Conservation (phyloP, 2,329 filamentous ascomycete species). For the Alternaria dauci region DNA sequence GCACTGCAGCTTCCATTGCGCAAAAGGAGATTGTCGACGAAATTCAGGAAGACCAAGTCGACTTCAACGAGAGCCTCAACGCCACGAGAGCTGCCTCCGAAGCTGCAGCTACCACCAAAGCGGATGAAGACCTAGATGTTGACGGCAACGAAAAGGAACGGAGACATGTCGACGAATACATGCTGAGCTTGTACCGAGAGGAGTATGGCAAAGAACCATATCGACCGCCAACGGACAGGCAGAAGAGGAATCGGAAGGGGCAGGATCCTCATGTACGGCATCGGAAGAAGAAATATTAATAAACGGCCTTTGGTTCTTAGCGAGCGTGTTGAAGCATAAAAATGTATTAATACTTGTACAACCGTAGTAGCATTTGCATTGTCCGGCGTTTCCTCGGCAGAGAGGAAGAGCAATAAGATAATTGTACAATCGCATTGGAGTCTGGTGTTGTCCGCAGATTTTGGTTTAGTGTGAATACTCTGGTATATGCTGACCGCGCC, state of each 20-base stretch:
- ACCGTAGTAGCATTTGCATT: slow-evolving; percentile 7
- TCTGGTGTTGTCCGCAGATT: not conserved
- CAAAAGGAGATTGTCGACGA: slow-evolving; percentile 82
- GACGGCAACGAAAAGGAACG: slow-evolving; percentile 27
- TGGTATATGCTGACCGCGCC: too few relatives aligned
- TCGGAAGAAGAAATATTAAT: slow-evolving; percentile 41
- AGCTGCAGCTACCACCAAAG: slow-evolving; percentile 21
- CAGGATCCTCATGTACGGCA: slow-evolving; percentile 43
- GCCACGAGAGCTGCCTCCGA: slow-evolving; percentile 36
- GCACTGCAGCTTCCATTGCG: slow-evolving; percentile 83
- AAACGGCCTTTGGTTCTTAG: not conserved
- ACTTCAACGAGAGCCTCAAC: slow-evolving; percentile 47
- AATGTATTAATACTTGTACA: slow-evolving; percentile 6
- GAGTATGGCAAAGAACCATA: slow-evolving; percentile 48
- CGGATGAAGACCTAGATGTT: slow-evolving; percentile 27
- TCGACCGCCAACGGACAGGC: slow-evolving; percentile 42
- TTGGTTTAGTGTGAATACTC: not conserved
- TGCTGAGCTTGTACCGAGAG: slow-evolving; percentile 40
- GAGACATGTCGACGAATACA: slow-evolving; percentile 49
- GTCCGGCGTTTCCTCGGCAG: not conserved
- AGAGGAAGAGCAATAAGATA: not conserved
- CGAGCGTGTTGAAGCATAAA: not conserved
- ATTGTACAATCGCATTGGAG: not conserved
- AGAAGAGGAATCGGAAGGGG: slow-evolving; percentile 42
- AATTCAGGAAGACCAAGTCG: slow-evolving; percentile 55